A percentile compares a stretch with the other conserved stretches of the same genome.
These are phyloP conservation scores for Eutrema yunnanense DNA, from an alignment of 345 rosid genomes.

Conservation along the genomic window DNA sequence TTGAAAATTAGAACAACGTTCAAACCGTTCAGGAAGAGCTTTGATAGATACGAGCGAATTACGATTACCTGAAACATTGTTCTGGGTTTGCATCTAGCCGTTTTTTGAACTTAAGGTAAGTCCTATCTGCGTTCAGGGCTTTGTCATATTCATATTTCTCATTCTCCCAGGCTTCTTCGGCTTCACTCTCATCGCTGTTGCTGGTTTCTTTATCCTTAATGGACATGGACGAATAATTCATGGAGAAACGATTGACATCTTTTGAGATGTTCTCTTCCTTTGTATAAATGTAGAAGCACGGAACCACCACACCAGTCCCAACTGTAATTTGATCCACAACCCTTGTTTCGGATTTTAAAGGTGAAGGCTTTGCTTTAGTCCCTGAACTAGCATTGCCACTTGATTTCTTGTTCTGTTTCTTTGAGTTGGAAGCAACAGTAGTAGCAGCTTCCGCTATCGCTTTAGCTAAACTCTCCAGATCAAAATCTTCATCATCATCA, in stretches of 20 bases:
- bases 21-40: neutral
- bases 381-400: slow-evolving; percentile 20
- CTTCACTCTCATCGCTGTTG: slow-evolving; percentile 38
- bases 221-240: slow-evolving; percentile 42
- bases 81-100: slow-evolving; percentile 69
- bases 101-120: slow-evolving; percentile 85
- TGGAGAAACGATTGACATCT: slow-evolving; percentile 35
- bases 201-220: slow-evolving; percentile 39
- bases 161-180: slow-evolving; percentile 61
- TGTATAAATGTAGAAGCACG: slow-evolving; percentile 79
- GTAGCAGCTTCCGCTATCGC: slow-evolving; percentile 57
- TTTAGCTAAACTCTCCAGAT: slow-evolving; percentile 57
- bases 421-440: slow-evolving; percentile 43
- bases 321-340: slow-evolving; percentile 14
- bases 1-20: neutral
- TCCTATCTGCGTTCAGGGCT: slow-evolving; percentile 77
- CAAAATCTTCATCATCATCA: slow-evolving; percentile 60
- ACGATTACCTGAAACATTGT: slow-evolving; percentile 84
- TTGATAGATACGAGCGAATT: neutral
- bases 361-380: slow-evolving; percentile 19
- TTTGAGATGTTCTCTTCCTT: slow-evolving; percentile 40
- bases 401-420: slow-evolving; percentile 30
- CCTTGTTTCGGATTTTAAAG: slow-evolving; percentile 20
- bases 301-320: slow-evolving; percentile 48
- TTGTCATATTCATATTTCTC: slow-evolving; percentile 80